phyloP scores from a whole-genome alignment of 2,329 filamentous ascomycete species.

The Cercospora sp. region DNA sequence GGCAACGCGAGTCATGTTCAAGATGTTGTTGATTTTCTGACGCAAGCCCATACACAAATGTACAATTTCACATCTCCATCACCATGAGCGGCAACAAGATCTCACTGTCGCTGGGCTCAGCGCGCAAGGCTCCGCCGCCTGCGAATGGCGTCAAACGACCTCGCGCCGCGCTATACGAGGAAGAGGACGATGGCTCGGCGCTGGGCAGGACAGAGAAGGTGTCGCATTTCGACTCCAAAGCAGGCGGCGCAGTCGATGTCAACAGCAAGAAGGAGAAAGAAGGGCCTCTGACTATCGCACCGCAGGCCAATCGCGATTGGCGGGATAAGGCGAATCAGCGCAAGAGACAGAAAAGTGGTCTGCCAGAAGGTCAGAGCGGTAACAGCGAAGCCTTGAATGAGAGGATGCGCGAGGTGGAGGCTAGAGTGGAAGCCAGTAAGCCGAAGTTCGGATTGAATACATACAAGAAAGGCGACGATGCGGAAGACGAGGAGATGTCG shows the following conservation, averaged over 20 bases:
- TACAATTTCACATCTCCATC: neutral
- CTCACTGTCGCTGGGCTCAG: constrained; percentile 35
- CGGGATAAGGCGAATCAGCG: constrained; percentile 52
- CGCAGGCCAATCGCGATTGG: constrained; percentile 63
- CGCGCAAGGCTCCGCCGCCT: constrained; percentile 29
- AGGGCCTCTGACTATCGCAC: constrained; percentile 58
- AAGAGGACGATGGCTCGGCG: constrained; percentile 56
- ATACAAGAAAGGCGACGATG: constrained; percentile 34
- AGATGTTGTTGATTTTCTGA: constrained; percentile 10
- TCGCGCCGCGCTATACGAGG: constrained; percentile 43
- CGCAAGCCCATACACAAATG: neutral
- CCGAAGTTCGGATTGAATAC: constrained; percentile 56
- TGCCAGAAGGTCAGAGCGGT: constrained; percentile 48
- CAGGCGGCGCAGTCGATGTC: constrained; percentile 52
- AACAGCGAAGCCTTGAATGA: constrained; percentile 27
- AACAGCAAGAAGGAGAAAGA: constrained; percentile 38
- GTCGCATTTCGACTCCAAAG: constrained; percentile 55
- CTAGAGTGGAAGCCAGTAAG: constrained; percentile 44
- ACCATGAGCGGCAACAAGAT: constrained; percentile 32
- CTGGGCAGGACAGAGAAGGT: constrained; percentile 48
- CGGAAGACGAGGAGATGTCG: constrained; percentile 10
- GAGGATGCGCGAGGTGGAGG: constrained; percentile 31
- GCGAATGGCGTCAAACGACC: constrained; percentile 46
- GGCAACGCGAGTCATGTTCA: neutral
- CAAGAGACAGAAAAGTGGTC: constrained; percentile 56